Base-by-base conservation (phyloP, 1,284 basidiomycete species). In the Ustilago curta region DNA sequence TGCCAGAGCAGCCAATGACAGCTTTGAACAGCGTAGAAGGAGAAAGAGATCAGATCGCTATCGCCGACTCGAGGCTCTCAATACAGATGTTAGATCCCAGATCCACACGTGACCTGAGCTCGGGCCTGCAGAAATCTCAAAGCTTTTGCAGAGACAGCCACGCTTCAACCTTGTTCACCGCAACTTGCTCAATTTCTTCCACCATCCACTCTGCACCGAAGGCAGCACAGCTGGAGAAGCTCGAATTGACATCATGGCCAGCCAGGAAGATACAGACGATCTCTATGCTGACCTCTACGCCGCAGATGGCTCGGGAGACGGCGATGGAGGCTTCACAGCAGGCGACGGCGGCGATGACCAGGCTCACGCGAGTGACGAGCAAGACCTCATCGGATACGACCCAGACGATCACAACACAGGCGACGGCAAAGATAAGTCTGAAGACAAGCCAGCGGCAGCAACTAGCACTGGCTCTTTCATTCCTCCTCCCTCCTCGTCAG, bases 241-340 rank as follows among this genome's bases (percentile, higher is more conserved):
- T 25, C 27, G 27, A 27, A 8, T 14, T 5, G 35, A 53, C 53
- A 65, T 16, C 21, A 80, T 76, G 78, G 70, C 73, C 2, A 69
- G 64, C 47, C 52, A 68, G 39, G 73, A 78, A 54, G 76, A 80
- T 27, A 73, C 70, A 29, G 79, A 80, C 63, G 79, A 80, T 53
- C 76, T 81, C 45, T 81, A 81, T 39, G 75, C 76, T 29, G 79
- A 81, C 53, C 71, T 81, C 35, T 81, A 81, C 54, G 77, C 67
- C 31, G 70, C 58, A 12, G 64, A 62, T 32, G 76, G 60, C 25
- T 53, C 63, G 9, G 64, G 56, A 40, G 63, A 40, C 14, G 70
- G 57, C 43, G 64, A 56, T 19, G 61, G 48, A 14, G 68, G 61
- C 27, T 74, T 76, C 59, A 59, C 61, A 35, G 79, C 68, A 48